Percentiles rank a stretch among this genome's conserved stretches.
These are phyloP conservation scores for Trichoderma sp. DNA, from an alignment of 2,329 filamentous ascomycete species.

Conservation along the genomic window DNA sequence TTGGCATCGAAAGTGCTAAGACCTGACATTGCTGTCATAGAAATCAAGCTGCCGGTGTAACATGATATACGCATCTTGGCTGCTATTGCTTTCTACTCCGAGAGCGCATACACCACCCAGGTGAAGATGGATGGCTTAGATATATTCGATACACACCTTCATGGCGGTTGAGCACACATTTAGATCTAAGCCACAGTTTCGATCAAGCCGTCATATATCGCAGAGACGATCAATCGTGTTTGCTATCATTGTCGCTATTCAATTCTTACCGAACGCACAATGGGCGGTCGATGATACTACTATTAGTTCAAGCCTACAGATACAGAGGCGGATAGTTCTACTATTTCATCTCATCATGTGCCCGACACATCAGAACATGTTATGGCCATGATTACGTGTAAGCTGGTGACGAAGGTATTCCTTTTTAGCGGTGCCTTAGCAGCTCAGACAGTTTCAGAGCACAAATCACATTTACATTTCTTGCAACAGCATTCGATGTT, in stretches of 20 bases:
- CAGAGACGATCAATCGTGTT: background rate
- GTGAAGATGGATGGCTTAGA: background rate
- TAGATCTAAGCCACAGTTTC: background rate
- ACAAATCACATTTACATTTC: background rate
- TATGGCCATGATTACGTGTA: background rate
- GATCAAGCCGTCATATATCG: background rate
- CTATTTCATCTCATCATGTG: background rate
- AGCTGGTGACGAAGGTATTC: too few relatives aligned
- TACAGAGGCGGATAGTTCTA: background rate
- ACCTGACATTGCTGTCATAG: background rate
- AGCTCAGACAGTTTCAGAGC: background rate
- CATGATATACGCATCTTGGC: background rate
- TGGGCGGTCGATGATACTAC: background rate
- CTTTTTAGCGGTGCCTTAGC: background rate
- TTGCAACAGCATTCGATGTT: background rate
- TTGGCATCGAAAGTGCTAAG: background rate
- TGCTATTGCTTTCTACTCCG: background rate
- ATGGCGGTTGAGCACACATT: background rate
- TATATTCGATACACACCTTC: background rate
- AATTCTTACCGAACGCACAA: background rate
- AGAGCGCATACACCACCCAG: too few relatives aligned
- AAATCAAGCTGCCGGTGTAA: too few relatives aligned
- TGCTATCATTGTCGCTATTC: background rate
- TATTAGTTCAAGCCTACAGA: background rate
- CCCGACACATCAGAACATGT: background rate